A percentile compares a stretch with the other conserved stretches of the same genome.
phyloP scores from a whole-genome alignment of 495 filamentous ascomycete species.

The Hapsidospora chrysogenum region DNA sequence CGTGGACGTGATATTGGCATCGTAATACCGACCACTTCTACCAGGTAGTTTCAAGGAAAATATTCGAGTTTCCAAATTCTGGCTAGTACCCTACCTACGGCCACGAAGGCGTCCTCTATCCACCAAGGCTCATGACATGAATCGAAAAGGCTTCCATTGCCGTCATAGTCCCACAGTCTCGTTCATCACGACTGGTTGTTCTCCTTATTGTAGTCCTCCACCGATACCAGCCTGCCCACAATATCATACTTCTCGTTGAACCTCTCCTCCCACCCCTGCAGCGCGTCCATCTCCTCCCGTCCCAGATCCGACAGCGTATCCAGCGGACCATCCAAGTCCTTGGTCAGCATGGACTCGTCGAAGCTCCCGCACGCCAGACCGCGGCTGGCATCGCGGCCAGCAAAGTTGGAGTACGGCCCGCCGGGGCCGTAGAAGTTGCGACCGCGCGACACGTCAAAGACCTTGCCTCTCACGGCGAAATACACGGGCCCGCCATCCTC shows the following conservation, averaged over 20 bases:
- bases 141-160: no score
- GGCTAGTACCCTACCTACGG: no score
- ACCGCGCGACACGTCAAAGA: conserved; percentile 78
- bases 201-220: conserved; percentile 16
- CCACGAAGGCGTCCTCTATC: no score
- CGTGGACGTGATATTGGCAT: no score
- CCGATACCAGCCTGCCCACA: conserved; percentile 68
- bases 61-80: no score
- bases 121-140: no score
- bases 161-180: neutral
- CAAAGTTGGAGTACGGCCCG: conserved; percentile 87
- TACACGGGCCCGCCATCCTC: conserved; percentile 56
- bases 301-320: conserved; percentile 65
- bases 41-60: no score
- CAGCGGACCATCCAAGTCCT: conserved; percentile 73
- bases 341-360: conserved; percentile 90
- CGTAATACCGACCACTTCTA: no score
- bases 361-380: conserved; percentile 87
- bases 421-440: conserved; percentile 88
- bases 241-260: conserved; percentile 90
- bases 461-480: conserved; percentile 64
- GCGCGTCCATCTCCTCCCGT: conserved; percentile 61
- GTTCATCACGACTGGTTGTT: neutral
- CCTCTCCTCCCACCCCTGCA: conserved; percentile 81
- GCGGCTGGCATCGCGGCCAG: conserved; percentile 81